Percentiles rank a stretch among this genome's conserved stretches.
These are phyloP conservation scores for Salix purpurea DNA, from an alignment of 345 rosid species.

Conservation along the genomic window DNA sequence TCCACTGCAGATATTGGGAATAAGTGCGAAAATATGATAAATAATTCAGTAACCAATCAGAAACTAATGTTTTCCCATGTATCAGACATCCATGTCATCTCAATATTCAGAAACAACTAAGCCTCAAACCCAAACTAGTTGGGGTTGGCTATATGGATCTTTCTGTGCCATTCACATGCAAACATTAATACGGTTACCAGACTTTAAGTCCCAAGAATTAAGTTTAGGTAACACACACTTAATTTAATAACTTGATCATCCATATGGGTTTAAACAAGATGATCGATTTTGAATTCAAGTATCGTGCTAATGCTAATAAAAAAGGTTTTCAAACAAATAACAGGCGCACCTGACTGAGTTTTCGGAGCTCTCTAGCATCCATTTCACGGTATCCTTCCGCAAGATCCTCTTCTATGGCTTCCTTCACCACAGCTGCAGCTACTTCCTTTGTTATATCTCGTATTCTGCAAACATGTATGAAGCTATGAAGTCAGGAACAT, in stretches of 20 bases:
- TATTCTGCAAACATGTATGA: conserved; percentile 47
- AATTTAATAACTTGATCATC: not conserved
- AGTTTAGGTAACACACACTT: not conserved
- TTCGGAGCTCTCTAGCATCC: conserved; percentile 70
- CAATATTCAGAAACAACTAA: not conserved
- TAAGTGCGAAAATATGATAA: not conserved
- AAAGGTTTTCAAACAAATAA: not conserved
- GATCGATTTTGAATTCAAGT: not conserved
- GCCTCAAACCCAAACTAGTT: not conserved
- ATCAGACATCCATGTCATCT: not conserved
- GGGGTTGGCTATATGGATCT: not conserved
- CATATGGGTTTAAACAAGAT: not conserved
- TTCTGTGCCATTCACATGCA: not conserved
- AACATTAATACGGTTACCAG: not conserved
- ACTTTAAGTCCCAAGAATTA: not conserved
- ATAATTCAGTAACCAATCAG: not conserved
- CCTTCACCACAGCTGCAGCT: conserved; percentile 83
- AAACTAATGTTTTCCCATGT: not conserved
- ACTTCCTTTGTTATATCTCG: conserved; percentile 82
- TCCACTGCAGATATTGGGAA: not conserved
- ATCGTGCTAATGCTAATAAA: not conserved
- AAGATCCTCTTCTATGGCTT: conserved; percentile 76
- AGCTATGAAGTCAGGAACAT: conserved; percentile 1
- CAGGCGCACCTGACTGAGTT: conserved; percentile 45
- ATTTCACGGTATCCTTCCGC: conserved; percentile 79